Evolutionary conservation across 495 filamentous ascomycete genomes (phyloP).

Genomic region (Geopyxis carbonaria): DNA sequence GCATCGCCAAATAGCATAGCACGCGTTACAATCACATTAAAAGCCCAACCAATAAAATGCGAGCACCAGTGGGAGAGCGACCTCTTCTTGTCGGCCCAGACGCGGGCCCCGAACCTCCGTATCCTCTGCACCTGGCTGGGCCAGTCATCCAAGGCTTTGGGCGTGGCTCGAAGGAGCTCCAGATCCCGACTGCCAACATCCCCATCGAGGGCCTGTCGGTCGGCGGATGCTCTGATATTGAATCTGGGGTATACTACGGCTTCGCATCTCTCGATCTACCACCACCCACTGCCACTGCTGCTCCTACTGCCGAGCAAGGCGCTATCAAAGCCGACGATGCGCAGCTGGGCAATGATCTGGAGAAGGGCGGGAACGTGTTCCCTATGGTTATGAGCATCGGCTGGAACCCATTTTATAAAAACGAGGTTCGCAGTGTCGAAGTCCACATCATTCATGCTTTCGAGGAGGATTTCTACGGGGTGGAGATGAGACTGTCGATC

Average conservation of each 20-base stretch:
- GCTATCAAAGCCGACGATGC: slow-evolving; percentile 4
- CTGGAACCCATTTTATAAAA: slow-evolving; percentile 93
- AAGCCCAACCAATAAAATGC: slow-evolving; percentile 12
- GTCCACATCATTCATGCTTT: slow-evolving; percentile 75
- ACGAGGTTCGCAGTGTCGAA: slow-evolving; percentile 65
- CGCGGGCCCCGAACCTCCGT: slow-evolving; percentile 55
- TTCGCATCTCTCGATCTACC: slow-evolving; percentile 53
- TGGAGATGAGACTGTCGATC: slow-evolving; percentile 57
- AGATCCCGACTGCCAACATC: slow-evolving; percentile 95
- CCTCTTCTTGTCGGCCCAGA: slow-evolving; percentile 50
- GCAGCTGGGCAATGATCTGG: slow-evolving; percentile 1
- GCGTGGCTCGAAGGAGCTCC: slow-evolving; percentile 81
- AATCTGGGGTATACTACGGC: slow-evolving; percentile 80
- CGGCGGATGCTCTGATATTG: slow-evolving; percentile 50
- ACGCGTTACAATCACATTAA: too few species aligned
- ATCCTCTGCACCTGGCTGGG: slow-evolving; percentile 63
- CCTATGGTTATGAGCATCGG: slow-evolving; percentile 89
- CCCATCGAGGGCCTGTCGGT: slow-evolving; percentile 52
- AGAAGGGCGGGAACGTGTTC: slow-evolving; percentile 42
- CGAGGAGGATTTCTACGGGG: slow-evolving; percentile 65
- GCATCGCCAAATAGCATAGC: too few species aligned
- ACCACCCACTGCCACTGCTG: not conserved
- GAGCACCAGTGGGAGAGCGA: slow-evolving; percentile 28
- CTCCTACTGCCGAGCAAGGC: slow-evolving; percentile 4
- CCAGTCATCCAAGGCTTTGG: slow-evolving; percentile 86